A percentile compares a stretch with the other conserved stretches of the same genome.
Evolutionary conservation across 495 filamentous ascomycete species (phyloP).

Genomic region (Hyphodiscus hymeniophilus): DNA sequence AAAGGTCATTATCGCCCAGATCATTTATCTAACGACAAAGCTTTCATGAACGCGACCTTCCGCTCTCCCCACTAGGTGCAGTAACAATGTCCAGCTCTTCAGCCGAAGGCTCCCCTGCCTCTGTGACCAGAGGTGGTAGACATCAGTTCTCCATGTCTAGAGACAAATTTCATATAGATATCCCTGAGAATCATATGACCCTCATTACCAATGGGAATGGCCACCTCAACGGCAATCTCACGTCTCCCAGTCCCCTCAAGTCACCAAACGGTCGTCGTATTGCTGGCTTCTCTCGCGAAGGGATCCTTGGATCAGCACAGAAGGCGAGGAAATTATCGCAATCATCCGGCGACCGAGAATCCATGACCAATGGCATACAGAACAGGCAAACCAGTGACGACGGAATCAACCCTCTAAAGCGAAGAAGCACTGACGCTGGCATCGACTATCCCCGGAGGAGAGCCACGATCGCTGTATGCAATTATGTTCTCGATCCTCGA

Average conservation of each 20-base stretch:
- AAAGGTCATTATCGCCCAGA: neutral
- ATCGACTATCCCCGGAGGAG: conserved; percentile 61
- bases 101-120: conserved; percentile 18
- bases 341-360: conserved; percentile 32
- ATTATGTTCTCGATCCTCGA: conserved; percentile 1
- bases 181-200: conserved; percentile 15
- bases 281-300: conserved; percentile 45
- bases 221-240: conserved; percentile 11
- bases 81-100: conserved; percentile 19
- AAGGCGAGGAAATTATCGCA: conserved; percentile 48
- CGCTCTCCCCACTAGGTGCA: conserved; percentile 1
- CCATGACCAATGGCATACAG: conserved; percentile 32
- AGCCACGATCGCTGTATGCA: conserved; percentile 64
- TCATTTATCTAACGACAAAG: conserved; percentile 5
- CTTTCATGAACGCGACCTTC: conserved; percentile 11
- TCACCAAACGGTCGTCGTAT: conserved; percentile 40
- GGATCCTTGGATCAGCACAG: conserved; percentile 49
- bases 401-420: conserved; percentile 47
- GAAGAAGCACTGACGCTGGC: conserved; percentile 56
- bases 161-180: conserved; percentile 20
- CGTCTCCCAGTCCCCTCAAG: conserved; percentile 32
- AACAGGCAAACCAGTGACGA: conserved; percentile 36
- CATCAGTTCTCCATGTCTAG: conserved; percentile 17
- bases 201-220: conserved; percentile 14
- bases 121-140: conserved; percentile 11